Evolutionary conservation across 2,329 filamentous ascomycete species (phyloP).

Genomic region (Talaromyces sp.): DNA sequence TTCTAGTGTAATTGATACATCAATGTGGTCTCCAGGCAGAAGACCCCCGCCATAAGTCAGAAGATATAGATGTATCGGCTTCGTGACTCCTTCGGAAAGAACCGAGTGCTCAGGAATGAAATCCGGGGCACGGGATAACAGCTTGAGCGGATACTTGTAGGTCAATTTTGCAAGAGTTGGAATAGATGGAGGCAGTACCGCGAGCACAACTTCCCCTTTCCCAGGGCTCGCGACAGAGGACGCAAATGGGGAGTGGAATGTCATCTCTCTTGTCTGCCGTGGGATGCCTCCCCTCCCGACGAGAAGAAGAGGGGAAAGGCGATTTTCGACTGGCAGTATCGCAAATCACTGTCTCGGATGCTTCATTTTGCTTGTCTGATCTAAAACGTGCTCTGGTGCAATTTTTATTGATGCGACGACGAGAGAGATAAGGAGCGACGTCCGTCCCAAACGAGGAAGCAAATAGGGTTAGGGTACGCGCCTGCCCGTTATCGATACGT

Average conservation of each 20-base stretch:
- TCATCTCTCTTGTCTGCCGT: slow-evolving; percentile 17
- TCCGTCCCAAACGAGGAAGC: not conserved
- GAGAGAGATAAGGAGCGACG: not conserved
- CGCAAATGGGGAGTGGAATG: slow-evolving; percentile 65
- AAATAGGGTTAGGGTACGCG: not conserved
- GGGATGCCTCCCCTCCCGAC: not conserved
- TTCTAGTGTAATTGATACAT: slow-evolving; percentile 64
- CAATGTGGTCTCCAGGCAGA: slow-evolving; percentile 77
- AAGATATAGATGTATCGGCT: slow-evolving; percentile 74
- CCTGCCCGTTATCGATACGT: not conserved
- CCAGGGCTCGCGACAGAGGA: slow-evolving; percentile 69
- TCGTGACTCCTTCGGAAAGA: slow-evolving; percentile 26
- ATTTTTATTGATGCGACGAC: not conserved
- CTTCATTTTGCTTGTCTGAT: not conserved
- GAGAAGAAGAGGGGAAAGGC: not conserved
- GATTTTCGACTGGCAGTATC: not conserved
- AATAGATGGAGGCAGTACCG: slow-evolving; percentile 63
- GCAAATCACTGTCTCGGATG: not conserved
- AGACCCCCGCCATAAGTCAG: slow-evolving; percentile 93
- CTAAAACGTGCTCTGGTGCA: not conserved
- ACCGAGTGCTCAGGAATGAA: slow-evolving; percentile 47
- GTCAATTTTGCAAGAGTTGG: slow-evolving; percentile 69
- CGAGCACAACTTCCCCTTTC: slow-evolving; percentile 69
- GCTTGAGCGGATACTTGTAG: slow-evolving; percentile 92
- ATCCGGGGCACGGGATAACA: slow-evolving; percentile 72